Evolutionary conservation across 352 stramenopile species (phyloP), one percentile per base, ranked within the genome.

Genomic region (Phytophthora idaei): DNA sequence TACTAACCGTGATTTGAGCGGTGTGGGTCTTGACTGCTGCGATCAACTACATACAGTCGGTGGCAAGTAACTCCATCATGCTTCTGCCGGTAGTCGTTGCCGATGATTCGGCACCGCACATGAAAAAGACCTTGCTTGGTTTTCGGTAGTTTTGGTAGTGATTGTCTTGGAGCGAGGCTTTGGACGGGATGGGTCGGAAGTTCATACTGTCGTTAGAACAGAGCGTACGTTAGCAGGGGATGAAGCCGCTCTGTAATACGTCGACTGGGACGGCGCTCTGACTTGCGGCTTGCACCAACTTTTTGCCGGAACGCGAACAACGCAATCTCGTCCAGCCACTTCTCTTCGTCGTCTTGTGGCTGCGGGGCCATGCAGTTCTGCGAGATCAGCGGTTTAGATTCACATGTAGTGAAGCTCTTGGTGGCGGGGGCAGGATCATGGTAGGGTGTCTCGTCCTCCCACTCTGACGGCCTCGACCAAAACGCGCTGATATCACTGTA

Each of bases 401-500:
- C 28, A 37, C 52, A 14, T 5, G 12, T 5, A 29, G 17, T 11
- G 28, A 21, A 11, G 5, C 15, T 60, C 21, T 21, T 21, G 37
- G 25, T 8, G 31, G 11, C 9, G 8, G 12, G 15, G n/a, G 4
- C 14, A 27, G 7, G 31, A 12, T 39, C 12, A 15, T 55, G 1
- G 54, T 45, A 42, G 5, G 17, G n/a, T 17, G 58, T 60, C 39
- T 64, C 56, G 45, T 62, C 28, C 17, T 74, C 56, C 32, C 44
- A 53, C 11, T 71, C 59, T 8, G 69, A 73, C 9, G 50, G 37
- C 28, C 61, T 64, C n/a, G 65, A 63, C 69, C 64, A 74, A 41
- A 71, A 74, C 21, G 68, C 64, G 29, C 65, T 77, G 46, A 74
- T 70, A 36, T 74, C 61, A 54, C 56, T 74, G 56, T 64, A 61